These are phyloP conservation scores for Apiospora malaysiana DNA, from an alignment of 2,329 filamentous ascomycete species.

Conservation along the genomic window DNA sequence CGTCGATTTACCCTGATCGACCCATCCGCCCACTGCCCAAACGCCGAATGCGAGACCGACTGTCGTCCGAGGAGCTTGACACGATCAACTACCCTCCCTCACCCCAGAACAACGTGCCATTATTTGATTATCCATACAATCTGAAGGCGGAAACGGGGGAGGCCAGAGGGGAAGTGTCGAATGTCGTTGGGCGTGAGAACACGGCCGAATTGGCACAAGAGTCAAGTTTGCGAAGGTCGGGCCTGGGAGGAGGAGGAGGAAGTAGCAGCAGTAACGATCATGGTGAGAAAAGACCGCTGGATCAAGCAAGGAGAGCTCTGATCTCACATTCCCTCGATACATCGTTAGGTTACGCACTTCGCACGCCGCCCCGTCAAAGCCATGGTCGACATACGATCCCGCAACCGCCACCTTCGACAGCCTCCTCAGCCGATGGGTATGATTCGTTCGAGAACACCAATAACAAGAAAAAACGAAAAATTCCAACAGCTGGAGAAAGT, in stretches of 20 bases:
- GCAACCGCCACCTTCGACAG: constrained; percentile 69
- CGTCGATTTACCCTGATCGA: constrained; percentile 83
- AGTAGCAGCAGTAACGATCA: constrained; percentile 25
- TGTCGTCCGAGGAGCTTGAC: constrained; percentile 84
- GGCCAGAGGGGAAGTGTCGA: constrained; percentile 32
- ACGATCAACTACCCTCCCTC: constrained; percentile 82
- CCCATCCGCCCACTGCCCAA: constrained; percentile 93
- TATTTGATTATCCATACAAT: constrained; percentile 78
- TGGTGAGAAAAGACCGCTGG: constrained; percentile 32
- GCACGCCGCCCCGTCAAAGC: constrained; percentile 51
- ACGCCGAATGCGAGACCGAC: constrained; percentile 82
- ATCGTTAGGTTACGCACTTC: constrained; percentile 47
- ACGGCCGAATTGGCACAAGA: constrained; percentile 43
- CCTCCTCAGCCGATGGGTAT: constrained; percentile 82
- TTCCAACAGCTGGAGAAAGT: constrained; percentile 83
- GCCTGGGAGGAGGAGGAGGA: constrained; percentile 25
- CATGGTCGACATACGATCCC: constrained; percentile 51
- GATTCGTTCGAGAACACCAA: constrained; percentile 98
- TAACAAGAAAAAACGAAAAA: constrained; percentile 99
- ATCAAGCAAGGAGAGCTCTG: constrained; percentile 37
- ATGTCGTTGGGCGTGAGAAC: constrained; percentile 37
- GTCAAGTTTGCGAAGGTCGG: constrained; percentile 40
- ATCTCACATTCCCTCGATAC: constrained; percentile 55
- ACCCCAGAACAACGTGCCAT: constrained; percentile 71
- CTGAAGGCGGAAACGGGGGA: constrained; percentile 54